Percentiles rank a stretch among this genome's conserved stretches.
Evolutionary conservation across 2,329 filamentous ascomycete species (phyloP).

Genomic region (Penicillium oxalicum): DNA sequence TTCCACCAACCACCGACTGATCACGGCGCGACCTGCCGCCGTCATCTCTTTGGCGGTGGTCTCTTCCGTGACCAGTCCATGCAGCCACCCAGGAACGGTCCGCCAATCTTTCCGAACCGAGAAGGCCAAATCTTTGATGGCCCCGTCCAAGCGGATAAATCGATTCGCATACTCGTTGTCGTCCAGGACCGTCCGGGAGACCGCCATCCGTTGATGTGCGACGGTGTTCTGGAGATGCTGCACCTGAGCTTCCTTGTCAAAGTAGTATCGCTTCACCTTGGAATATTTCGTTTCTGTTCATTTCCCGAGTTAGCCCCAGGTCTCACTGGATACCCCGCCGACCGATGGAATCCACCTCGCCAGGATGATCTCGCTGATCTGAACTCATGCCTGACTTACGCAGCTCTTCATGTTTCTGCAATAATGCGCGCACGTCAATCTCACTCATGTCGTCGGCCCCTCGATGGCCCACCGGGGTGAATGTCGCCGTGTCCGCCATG

Average conservation of each 20-base stretch:
- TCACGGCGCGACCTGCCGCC: conserved; percentile 80
- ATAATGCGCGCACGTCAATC: conserved; percentile 42
- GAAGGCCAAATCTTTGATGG: conserved; percentile 91
- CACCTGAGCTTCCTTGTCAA: conserved; percentile 83
- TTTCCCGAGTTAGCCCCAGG: neutral
- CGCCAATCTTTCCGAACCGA: conserved; percentile 95
- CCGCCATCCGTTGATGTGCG: conserved; percentile 88
- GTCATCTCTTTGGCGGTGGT: conserved; percentile 95
- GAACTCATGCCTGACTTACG: conserved; percentile 29
- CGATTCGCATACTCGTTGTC: conserved; percentile 88
- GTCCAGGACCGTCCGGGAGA: conserved; percentile 88
- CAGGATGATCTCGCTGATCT: too few species aligned
- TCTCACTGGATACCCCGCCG: neutral
- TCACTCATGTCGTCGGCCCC: conserved; percentile 33
- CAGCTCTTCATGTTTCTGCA: conserved; percentile 42
- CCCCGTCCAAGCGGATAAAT: conserved; percentile 85
- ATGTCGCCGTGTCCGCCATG: conserved; percentile 41
- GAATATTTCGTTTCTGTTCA: conserved; percentile 82
- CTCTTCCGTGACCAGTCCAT: conserved; percentile 73
- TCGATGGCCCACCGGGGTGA: conserved; percentile 38
- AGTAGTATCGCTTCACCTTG: conserved; percentile 96
- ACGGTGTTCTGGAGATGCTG: conserved; percentile 96
- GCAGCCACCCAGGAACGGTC: conserved; percentile 71
- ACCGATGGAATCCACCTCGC: too few species aligned
- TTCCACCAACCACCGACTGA: conserved; percentile 83